Evolutionary conservation across 768 basidiomycete species (phyloP), one percentile per base, ranked within the genome.

Genomic region (Imleria badia): DNA sequence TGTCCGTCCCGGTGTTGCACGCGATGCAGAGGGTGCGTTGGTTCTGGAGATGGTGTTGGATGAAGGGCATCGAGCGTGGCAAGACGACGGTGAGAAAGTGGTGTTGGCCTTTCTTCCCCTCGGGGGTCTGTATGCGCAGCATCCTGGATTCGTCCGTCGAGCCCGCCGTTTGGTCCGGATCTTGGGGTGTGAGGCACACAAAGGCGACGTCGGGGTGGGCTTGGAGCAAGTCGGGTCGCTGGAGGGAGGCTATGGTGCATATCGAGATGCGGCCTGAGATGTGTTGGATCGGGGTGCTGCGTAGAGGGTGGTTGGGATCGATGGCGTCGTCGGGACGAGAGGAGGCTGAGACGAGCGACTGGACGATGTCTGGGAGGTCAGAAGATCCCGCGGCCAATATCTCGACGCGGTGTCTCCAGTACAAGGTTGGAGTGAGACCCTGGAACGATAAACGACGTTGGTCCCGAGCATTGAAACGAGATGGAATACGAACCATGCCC

Each of bases 371-470:
- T 13, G 79, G 75, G 5, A 95, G 75, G 2, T 80, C 75, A 1
- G 76, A 68, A 22, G 87, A 76, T 8, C 68, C 62, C 1, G 79
- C 68, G 0, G 61, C 31, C 15, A 94, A 69, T 7, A 96, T 71
- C 9, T 59, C 62, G 3, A 71, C 64, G 29, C 73, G 74, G 60
- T 91, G 67, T 26, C 54, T 58, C 89, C 94, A 95, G 68, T 89
- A 96, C 14, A 86, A 48, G 3, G 66, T 59, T 0, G 94, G 88
- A 1, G 85, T 91, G 51, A 96, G 72, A 5, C 92, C 92, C 88
- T 92, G 60, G 39, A 35, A 23, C 12, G 33, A 20, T 20, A 2
- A 30, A 22, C 9, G 26, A 26, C 17, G 9, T 29, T 22, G 10
- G 40, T 10, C 13, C 3, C 29, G 15, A 40, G 23, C 38, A 19